Percentiles rank a stretch among this genome's conserved stretches.
Evolutionary conservation across 306 rosid genomes (phyloP).

Genomic region (Medicago lupulina): DNA sequence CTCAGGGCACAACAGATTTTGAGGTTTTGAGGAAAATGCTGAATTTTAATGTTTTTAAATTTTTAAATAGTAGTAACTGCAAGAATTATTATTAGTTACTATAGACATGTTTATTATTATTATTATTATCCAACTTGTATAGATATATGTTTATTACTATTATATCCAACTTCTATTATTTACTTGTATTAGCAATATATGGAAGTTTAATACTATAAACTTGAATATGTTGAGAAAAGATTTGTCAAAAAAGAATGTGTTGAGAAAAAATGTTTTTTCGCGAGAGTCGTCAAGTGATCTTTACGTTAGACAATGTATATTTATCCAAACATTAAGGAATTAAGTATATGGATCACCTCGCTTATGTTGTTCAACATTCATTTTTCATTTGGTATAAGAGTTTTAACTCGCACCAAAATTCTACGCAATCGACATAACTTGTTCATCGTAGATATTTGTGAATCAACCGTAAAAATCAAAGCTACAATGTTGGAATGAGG

Average conservation of each 20-base stretch:
- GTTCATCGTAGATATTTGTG: too few species aligned
- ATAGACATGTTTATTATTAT: neutral
- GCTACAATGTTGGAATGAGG: neutral
- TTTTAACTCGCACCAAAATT: too few species aligned
- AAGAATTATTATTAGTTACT: neutral
- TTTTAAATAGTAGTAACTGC: neutral
- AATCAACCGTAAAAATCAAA: neutral
- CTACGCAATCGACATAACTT: too few species aligned
- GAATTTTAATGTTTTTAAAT: constrained; percentile 27
- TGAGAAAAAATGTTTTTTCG: neutral
- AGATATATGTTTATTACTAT: neutral
- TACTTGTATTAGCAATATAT: neutral
- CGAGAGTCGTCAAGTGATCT: too few species aligned
- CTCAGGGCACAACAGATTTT: constrained; percentile 18
- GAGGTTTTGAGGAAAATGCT: neutral
- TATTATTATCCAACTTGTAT: neutral
- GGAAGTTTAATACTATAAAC: neutral
- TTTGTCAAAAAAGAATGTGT: neutral
- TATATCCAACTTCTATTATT: neutral
- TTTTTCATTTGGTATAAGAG: too few species aligned
- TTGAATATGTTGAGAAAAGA: neutral
- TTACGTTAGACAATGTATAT: too few species aligned
- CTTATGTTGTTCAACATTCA: too few species aligned
- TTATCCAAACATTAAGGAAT: too few species aligned
- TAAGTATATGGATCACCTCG: too few species aligned